These are phyloP conservation scores for Globisporangium camurandrum DNA, from an alignment of 352 stramenopile species.

Conservation along the genomic window DNA sequence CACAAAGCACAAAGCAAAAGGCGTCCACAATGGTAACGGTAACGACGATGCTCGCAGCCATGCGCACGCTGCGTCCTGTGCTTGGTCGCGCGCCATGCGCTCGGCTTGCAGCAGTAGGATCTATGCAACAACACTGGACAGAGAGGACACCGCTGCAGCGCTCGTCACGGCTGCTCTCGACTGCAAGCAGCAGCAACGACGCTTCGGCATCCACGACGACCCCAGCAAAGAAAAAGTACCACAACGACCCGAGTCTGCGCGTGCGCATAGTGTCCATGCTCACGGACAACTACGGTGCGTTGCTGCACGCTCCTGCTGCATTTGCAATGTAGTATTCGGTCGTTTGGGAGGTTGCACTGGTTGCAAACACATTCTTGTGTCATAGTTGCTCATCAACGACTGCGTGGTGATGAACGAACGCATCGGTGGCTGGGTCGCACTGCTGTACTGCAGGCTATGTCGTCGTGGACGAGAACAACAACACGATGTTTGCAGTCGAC, in stretches of 20 bases:
- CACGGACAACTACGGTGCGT: constrained; percentile 70
- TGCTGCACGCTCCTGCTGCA: background rate
- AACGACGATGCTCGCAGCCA: no score
- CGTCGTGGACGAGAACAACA: constrained; percentile 73
- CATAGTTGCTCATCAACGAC: no score
- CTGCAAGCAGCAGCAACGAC: background rate
- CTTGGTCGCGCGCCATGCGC: background rate
- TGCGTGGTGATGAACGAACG: no score
- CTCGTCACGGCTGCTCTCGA: constrained; percentile 3
- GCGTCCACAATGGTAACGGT: no score
- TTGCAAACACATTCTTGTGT: no score
- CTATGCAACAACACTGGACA: no score
- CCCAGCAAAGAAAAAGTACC: constrained; percentile 44
- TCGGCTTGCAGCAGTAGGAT: no score
- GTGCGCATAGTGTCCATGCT: constrained; percentile 83
- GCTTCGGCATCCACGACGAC: background rate
- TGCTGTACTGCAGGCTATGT: constrained; percentile 40
- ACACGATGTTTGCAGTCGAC: constrained; percentile 79
- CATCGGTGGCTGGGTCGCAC: no score
- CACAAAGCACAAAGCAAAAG: no score
- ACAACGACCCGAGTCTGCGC: constrained; percentile 69
- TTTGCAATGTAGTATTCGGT: background rate
- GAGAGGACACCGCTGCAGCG: background rate
- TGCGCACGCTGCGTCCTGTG: background rate
- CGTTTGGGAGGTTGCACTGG: no score